Base-by-base conservation (phyloP, 2,329 filamentous ascomycete genomes). In the Pestalotiopsis sp. region DNA sequence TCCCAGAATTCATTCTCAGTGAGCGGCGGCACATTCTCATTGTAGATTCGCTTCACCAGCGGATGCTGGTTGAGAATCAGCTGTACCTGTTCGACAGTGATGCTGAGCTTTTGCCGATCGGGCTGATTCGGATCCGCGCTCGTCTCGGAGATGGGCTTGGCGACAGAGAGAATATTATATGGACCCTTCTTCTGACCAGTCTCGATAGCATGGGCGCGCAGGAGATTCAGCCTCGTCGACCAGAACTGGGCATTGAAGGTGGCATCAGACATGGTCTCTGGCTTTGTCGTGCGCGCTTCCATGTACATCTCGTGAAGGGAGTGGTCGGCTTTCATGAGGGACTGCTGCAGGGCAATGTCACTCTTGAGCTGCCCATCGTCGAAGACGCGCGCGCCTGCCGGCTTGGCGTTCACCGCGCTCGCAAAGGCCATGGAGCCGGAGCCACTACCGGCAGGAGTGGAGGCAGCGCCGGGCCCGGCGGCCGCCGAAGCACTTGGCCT, bases 231-330 rank as follows among this genome's bases (percentile, higher is more conserved):
- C 60, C 97, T 88, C 2, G 94, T 93, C 1, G 94, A 93, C 96
- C 96, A 99, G 82, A 99, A 99, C 78, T 98, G 95, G 1, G 90
- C 86, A 73, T 95, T 94, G 79, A 98, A 97, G 59, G 94, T 91
- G 1, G 89, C 88, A 36, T 92, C 90, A 0, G 92, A 91, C 70
- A 98, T 91, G 2, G 92, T 91, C 7, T 95, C 92, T 0, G 95
- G 94, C 76, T 97, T 97, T 9, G 93, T 92, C 66, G 89, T 86
- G 63, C 94, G 84, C 0, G 94, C 92, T 76, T 97, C 94, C 82
- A 94, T 91, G 78, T 98, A 98, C 58, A 95, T 96, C 78, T 93
- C 90, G 73, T 92, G 89, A 56, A 99, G 85, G 12, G 85, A 85
- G 20, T 88, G 84, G 76, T 97, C 93, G 68, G 93, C 91, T 75